Evolutionary conservation across 352 stramenopile genomes (phyloP), one percentile per base, ranked within the genome.

Genomic region (Phytophthora crassamura): DNA sequence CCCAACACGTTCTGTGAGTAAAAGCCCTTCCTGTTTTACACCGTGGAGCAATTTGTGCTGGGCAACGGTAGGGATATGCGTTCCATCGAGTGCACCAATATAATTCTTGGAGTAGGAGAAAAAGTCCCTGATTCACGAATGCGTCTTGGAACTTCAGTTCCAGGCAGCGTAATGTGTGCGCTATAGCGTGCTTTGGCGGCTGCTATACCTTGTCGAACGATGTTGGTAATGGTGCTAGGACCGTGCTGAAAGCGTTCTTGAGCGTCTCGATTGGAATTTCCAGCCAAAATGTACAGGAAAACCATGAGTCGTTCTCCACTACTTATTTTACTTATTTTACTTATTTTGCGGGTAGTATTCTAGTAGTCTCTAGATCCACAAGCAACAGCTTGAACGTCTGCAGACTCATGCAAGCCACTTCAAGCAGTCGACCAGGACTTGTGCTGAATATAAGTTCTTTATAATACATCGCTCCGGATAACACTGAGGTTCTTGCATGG

Each of bases 91-190:
- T 16, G 41, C 33, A 14, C 41, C 41, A 10, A 61, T 45, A 18
- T 33, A 61, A 14, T 52, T 39, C 34, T 61, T 25, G 32, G 52
- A 61, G 8, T 61, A 45, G 3, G 53, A 20, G 20, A 39, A 61
- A n/a, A 52, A 25, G 43, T 52, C n/a, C 20, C 7, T 35, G 42
- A 49, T 4, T n/a, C 9, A 35, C 3, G 18, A 20, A 49, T 49
- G 6, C 25, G 20, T 7, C 2, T 16, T 6, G 25, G 18, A n/a
- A 16, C 14, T 49, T 33, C 25, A 35, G 42, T 5, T 4, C 7
- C 18, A 32, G 42, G 20, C n/a, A 35, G 42, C 25, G 8, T 35
- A n/a, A n/a, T n/a, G n/a, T n/a, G n/a, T n/a, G n/a, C n/a, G n/a
- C n/a, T n/a, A n/a, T n/a, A n/a, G n/a, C n/a, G n/a, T n/a, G n/a